Base-by-base conservation (phyloP, 768 basidiomycete species). In the Coprinopsis cinerea region DNA sequence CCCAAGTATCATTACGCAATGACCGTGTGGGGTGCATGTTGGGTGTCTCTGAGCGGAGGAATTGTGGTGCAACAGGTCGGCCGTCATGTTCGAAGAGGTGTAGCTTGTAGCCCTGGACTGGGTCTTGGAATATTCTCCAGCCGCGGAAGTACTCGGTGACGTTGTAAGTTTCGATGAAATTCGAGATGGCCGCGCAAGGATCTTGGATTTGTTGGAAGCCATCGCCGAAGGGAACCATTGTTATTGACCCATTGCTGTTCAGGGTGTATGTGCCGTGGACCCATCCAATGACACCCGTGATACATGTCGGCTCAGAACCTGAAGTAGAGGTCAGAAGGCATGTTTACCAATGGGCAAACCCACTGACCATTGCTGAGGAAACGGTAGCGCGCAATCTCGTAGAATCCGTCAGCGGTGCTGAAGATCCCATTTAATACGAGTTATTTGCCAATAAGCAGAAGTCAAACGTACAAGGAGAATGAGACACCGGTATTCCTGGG, bases 161-260 rank as follows among this genome's bases (percentile, higher is more conserved):
- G 68, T 90, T 87, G 77, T 92, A 97, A 40, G 71, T 63, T 59
- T 93, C 83, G 59, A 97, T 80, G 62, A 94, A 85, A 64, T 92
- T 91, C 24, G 93, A 92, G 9, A 78, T 72, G 9, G 92, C 88
- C 1, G 86, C 87, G 61, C 95, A 99, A 0, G 92, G 86, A 56
- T 94, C 87, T 72, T 99, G 92, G 34, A 97, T 77, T 73, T 95
- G 94, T 64, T 96, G 92, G 67, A 81, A 89, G 14, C 95, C 95
- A 63, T 99, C 95, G 15, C 75, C 78, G 54, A 92, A 77, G 1
- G 93, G 89, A 2, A 61, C 67, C 59, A 92, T 68, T 34, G 77
- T 64, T 52, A 98, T 79, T 9, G 92, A 95, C 5, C 92, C 92
- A 60, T 97, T 94, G 46, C 70, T 18, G 52, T 79, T 68, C 39